A percentile compares a stretch with the other conserved stretches of the same genome.
Conservation (phyloP, 169 alveolate species). For the Cryptosporidium bovis region DNA sequence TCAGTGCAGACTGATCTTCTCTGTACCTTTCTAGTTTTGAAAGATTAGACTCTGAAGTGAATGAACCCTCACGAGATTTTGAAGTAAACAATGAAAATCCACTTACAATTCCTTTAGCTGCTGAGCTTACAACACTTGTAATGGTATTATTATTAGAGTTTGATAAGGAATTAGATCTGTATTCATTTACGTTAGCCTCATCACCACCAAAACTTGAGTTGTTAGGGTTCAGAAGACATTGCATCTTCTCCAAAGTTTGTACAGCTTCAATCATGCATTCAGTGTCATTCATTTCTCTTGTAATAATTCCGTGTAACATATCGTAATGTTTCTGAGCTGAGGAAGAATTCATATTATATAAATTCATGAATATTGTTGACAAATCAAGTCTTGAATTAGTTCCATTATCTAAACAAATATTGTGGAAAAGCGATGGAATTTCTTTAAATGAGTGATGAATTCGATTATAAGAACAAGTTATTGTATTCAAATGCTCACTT, state of each 20-base stretch:
- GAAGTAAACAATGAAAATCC: conserved; percentile 69
- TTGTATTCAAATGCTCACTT: conserved; percentile 50
- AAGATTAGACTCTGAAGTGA: conserved; percentile 55
- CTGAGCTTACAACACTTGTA: conserved; percentile 68
- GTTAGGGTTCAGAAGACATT: conserved; percentile 31
- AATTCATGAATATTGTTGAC: conserved; percentile 49
- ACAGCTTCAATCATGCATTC: conserved; percentile 79
- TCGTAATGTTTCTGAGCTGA: conserved; percentile 57
- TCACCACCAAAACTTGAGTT: background rate
- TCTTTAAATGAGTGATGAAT: conserved; percentile 12
- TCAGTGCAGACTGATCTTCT: conserved; percentile 72
- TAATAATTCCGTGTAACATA: conserved; percentile 38
- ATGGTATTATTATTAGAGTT: conserved; percentile 26
- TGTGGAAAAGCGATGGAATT: conserved; percentile 45
- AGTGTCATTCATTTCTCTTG: conserved; percentile 75
- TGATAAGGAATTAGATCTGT: conserved; percentile 5
- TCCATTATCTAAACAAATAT: conserved; percentile 23
- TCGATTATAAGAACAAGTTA: conserved; percentile 37
- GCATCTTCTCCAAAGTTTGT: conserved; percentile 75
- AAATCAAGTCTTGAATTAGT: conserved; percentile 57
- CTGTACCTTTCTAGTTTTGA: conserved; percentile 60
- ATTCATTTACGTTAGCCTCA: conserved; percentile 4
- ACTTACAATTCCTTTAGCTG: conserved; percentile 68
- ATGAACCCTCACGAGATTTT: conserved; percentile 70
- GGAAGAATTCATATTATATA: conserved; percentile 22